Evolutionary conservation across 2,329 filamentous ascomycete species (phyloP).

Genomic region (Hymenoscyphus infarciens): DNA sequence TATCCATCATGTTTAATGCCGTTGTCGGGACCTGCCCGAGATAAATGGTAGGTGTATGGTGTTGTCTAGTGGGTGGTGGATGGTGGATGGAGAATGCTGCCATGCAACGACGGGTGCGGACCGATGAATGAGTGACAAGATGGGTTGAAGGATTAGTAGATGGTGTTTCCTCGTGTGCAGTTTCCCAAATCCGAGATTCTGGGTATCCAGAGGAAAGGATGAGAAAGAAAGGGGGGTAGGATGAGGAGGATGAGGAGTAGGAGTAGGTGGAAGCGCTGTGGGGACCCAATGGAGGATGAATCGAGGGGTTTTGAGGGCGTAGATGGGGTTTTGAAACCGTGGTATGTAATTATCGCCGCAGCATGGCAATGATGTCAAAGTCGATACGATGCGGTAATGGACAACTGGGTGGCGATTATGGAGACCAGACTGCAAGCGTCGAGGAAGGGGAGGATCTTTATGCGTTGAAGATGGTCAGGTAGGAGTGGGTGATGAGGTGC

Average conservation of each 20-base stretch:
- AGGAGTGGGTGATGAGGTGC: background rate
- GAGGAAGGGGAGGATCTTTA: background rate
- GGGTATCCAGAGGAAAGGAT: background rate
- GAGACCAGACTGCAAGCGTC: background rate
- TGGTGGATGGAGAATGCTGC: background rate
- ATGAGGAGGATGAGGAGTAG: too few relatives aligned
- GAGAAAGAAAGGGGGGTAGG: too few relatives aligned
- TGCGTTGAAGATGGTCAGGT: background rate
- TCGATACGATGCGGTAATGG: background rate
- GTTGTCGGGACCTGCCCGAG: conserved; percentile 20
- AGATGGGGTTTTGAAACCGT: background rate
- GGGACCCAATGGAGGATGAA: background rate
- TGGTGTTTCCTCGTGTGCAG: background rate
- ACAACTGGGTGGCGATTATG: background rate
- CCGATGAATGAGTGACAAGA: background rate
- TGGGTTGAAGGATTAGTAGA: background rate
- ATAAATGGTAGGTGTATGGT: background rate
- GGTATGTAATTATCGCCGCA: background rate
- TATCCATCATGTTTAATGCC: conserved; percentile 35
- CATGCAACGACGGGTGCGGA: background rate
- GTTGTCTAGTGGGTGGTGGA: too few relatives aligned
- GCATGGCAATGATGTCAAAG: background rate
- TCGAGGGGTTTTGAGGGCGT: background rate
- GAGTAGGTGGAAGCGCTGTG: conserved; percentile 1
- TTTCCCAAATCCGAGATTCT: background rate